phyloP scores from a whole-genome alignment of 805 yeast genomes.

The Priceomyces medius region DNA sequence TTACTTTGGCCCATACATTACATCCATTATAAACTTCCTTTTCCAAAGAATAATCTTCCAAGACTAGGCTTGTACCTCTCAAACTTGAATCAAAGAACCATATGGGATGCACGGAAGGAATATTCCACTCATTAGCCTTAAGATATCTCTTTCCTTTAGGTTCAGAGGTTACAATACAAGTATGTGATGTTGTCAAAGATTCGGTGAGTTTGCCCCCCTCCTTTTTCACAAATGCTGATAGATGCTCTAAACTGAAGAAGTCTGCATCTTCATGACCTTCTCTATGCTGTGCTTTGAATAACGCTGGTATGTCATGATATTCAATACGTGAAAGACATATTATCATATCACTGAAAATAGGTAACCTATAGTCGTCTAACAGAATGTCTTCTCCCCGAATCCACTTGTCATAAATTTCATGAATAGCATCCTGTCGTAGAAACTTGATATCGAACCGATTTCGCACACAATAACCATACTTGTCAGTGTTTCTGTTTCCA shows the following conservation, averaged over 20 bases:
- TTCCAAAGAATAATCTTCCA: constrained; percentile 35
- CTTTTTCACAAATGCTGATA: constrained; percentile 34
- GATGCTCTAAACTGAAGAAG: constrained; percentile 25
- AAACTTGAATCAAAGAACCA: constrained; percentile 48
- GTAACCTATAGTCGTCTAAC: constrained; percentile 28
- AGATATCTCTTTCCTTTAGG: constrained; percentile 50
- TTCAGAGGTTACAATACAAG: constrained; percentile 51
- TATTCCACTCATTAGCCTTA: constrained; percentile 53
- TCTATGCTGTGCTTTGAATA: constrained; percentile 23
- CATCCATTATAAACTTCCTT: constrained; percentile 25
- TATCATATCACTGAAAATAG: constrained; percentile 44
- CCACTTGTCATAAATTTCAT: constrained; percentile 51
- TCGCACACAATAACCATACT: constrained; percentile 50
- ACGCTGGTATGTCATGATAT: constrained; percentile 4
- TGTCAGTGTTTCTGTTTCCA: constrained; percentile 57
- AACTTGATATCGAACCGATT: constrained; percentile 58
- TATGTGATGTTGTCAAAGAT: constrained; percentile 45
- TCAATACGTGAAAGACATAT: constrained; percentile 46
- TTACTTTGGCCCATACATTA: constrained; percentile 35
- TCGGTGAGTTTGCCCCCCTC: constrained; percentile 54
- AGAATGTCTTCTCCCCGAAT: constrained; percentile 44
- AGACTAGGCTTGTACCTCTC: constrained; percentile 44
- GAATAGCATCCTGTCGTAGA: constrained; percentile 47
- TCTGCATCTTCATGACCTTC: constrained; percentile 13
- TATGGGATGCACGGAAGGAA: constrained; percentile 51